phyloP scores from a whole-genome alignment of 2,329 filamentous ascomycete genomes.

The Alternaria metachromatica region DNA sequence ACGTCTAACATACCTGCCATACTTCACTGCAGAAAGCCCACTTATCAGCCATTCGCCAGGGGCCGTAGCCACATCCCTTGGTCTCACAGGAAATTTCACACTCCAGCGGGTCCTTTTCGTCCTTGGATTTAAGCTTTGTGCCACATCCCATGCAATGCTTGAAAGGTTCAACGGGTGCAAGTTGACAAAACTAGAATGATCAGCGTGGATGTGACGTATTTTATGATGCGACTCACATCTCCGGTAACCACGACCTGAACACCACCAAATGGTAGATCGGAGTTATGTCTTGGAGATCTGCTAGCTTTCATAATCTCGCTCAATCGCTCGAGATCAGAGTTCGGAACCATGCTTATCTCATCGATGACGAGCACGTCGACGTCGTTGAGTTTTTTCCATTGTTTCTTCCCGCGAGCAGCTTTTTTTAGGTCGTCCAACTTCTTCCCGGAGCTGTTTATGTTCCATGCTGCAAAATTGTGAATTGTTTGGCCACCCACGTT shows the following conservation, averaged over 20 bases:
- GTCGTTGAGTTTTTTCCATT: slow-evolving; percentile 47
- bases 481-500: slow-evolving; percentile 64
- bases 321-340: slow-evolving; percentile 58
- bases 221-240: slow-evolving; percentile 43
- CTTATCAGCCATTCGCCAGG: slow-evolving; percentile 57
- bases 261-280: slow-evolving; percentile 51
- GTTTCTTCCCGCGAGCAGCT: slow-evolving; percentile 42
- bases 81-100: too few species aligned
- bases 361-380: slow-evolving; percentile 68
- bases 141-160: slow-evolving; percentile 60
- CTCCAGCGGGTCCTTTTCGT: slow-evolving; percentile 2
- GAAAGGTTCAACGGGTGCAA: slow-evolving; percentile 67
- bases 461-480: slow-evolving; percentile 53
- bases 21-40: slow-evolving; percentile 66
- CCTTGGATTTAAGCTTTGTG: slow-evolving; percentile 26
- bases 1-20: slow-evolving; percentile 52
- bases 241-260: slow-evolving; percentile 64
- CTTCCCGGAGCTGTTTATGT: slow-evolving; percentile 32
- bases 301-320: slow-evolving; percentile 55
- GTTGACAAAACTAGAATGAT: slow-evolving; percentile 32
- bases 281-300: too few species aligned
- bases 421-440: slow-evolving; percentile 46
- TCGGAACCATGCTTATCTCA: slow-evolving; percentile 71
- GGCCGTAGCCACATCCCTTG: slow-evolving; percentile 37
- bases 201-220: too few species aligned